phyloP scores from a whole-genome alignment of 2,329 filamentous ascomycete genomes.

The Botrytis galanthina region DNA sequence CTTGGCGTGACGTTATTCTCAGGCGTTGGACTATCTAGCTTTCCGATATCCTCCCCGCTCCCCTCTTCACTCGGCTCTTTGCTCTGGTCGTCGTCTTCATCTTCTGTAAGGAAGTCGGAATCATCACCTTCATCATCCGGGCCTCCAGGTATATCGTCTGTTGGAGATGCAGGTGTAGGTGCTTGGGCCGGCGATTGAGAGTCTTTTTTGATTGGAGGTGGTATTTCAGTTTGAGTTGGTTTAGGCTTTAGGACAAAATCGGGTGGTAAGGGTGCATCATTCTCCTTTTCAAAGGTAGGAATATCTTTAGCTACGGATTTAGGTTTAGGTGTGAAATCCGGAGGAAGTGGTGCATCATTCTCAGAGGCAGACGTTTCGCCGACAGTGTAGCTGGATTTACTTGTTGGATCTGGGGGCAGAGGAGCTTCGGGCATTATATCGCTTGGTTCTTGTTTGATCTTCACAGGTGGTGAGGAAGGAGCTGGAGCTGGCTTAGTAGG shows the following conservation, averaged over 20 bases:
- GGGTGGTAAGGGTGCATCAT: constrained; percentile 44
- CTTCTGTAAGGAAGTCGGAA: constrained; percentile 36
- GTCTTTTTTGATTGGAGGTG: constrained; percentile 15
- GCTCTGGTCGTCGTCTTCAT: constrained; percentile 44
- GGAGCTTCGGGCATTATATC: constrained; percentile 40
- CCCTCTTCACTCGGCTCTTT: constrained; percentile 52
- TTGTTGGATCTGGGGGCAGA: constrained; percentile 46
- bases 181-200: constrained; percentile 23
- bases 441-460: constrained; percentile 34
- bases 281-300: constrained; percentile 29
- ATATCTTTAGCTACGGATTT: constrained; percentile 15
- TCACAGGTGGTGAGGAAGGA: constrained; percentile 24
- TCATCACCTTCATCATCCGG: constrained; percentile 37
- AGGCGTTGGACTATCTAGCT: constrained; percentile 57
- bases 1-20: constrained; percentile 48
- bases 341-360: constrained; percentile 43
- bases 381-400: constrained; percentile 37
- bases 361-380: constrained; percentile 44
- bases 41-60: constrained; percentile 63
- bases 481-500: constrained; percentile 21
- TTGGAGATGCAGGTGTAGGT: constrained; percentile 31
- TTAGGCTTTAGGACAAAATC: constrained; percentile 37
- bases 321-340: constrained; percentile 39
- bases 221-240: constrained; percentile 19
- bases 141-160: constrained; percentile 34